Percentiles rank a stretch among this genome's conserved stretches.
These are phyloP conservation scores for Allantophomopsis lycopodina DNA, from an alignment of 2,329 filamentous ascomycete species.

Conservation along the genomic window DNA sequence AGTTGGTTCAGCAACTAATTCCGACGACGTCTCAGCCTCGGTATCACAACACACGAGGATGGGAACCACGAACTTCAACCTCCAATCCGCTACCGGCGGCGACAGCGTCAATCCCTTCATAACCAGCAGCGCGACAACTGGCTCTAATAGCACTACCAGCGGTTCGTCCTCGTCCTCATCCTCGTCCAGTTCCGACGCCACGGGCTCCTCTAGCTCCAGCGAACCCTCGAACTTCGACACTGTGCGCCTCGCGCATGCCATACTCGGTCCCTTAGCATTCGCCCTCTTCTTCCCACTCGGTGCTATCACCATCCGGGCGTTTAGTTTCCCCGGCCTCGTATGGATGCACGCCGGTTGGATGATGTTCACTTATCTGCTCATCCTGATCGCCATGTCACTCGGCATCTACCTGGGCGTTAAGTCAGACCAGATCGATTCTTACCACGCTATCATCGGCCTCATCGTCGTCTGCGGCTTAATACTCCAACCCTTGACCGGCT, in stretches of 20 bases:
- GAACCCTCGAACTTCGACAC: background rate
- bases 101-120: constrained; percentile 15
- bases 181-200: background rate
- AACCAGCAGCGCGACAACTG: background rate
- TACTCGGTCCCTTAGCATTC: constrained; percentile 44
- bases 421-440: constrained; percentile 5
- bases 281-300: constrained; percentile 45
- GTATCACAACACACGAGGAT: constrained; percentile 30
- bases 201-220: background rate
- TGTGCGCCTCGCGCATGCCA: constrained; percentile 30
- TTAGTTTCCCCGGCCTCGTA: constrained; percentile 29
- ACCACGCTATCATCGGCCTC: constrained; percentile 44
- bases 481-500: constrained; percentile 46
- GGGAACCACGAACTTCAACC: constrained; percentile 28
- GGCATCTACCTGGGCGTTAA: constrained; percentile 30
- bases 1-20: constrained; percentile 29
- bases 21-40: constrained; percentile 24
- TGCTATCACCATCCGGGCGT: constrained; percentile 43
- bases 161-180: background rate
- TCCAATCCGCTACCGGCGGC: constrained; percentile 34
- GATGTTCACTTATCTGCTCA: constrained; percentile 34
- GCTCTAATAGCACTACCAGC: background rate
- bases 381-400: constrained; percentile 44
- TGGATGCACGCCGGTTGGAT: constrained; percentile 42
- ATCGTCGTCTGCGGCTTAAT: constrained; percentile 43